These are phyloP conservation scores for Trichoderma oligosporum DNA, from an alignment of 2,329 filamentous ascomycete genomes.

Conservation along the genomic window DNA sequence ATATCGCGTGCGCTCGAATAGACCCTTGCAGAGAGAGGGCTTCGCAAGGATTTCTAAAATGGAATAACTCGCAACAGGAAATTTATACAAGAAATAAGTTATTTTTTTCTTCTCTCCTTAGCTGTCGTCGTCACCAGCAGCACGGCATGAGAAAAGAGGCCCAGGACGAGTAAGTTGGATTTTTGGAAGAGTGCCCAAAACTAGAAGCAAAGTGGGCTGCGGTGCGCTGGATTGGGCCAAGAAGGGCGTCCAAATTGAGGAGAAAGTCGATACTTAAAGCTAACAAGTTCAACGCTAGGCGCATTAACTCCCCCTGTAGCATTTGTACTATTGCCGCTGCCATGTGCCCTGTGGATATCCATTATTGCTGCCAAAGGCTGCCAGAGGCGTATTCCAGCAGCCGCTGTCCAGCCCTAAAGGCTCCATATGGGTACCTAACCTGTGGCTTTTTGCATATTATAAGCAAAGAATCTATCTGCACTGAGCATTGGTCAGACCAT, in stretches of 20 bases:
- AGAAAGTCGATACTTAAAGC: not conserved
- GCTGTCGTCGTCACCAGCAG: not conserved
- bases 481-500: not conserved
- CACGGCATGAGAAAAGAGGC: not conserved
- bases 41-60: not conserved
- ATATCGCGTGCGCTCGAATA: slow-evolving; percentile 19
- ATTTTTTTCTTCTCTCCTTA: not conserved
- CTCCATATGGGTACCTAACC: too few relatives aligned
- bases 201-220: slow-evolving; percentile 5
- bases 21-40: not conserved
- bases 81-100: not conserved
- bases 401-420: slow-evolving; percentile 4
- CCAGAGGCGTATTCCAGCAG: slow-evolving; percentile 2
- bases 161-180: not conserved
- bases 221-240: slow-evolving; percentile 9
- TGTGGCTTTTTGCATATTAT: too few relatives aligned
- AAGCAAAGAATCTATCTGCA: not conserved
- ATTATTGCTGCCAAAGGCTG: too few relatives aligned
- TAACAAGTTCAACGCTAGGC: not conserved
- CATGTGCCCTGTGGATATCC: slow-evolving; percentile 20
- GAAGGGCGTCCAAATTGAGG: slow-evolving; percentile 14
- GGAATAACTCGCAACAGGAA: not conserved
- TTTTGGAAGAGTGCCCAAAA: slow-evolving; percentile 14
- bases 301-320: slow-evolving; percentile 6
- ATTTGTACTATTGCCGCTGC: slow-evolving; percentile 15